Evolutionary conservation across 176 grass and related monocot species (phyloP).

Genomic region (Oryza officinalis): DNA sequence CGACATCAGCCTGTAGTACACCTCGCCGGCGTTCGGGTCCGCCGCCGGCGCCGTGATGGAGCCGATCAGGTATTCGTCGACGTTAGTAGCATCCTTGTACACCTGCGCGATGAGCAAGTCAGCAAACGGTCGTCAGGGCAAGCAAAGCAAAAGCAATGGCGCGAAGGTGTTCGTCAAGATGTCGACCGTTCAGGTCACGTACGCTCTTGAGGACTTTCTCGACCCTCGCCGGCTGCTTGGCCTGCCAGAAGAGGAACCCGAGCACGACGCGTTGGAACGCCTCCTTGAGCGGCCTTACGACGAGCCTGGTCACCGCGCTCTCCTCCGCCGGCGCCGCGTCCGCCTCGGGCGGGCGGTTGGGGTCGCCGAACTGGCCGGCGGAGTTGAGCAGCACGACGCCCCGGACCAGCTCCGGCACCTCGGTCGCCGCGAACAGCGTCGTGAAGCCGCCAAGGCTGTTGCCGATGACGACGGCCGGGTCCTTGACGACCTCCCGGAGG

Average conservation of each 20-base stretch:
- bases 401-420: slow-evolving; percentile 56
- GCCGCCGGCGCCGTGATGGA: slow-evolving; percentile 79
- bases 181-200: neutral
- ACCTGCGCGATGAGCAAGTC: slow-evolving; percentile 45
- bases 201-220: slow-evolving; percentile 95
- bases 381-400: slow-evolving; percentile 91
- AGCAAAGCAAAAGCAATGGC: neutral
- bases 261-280: slow-evolving; percentile 67
- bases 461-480: slow-evolving; percentile 79
- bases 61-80: slow-evolving; percentile 78
- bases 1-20: slow-evolving; percentile 90
- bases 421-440: slow-evolving; percentile 70
- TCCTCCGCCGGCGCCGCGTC: slow-evolving; percentile 25
- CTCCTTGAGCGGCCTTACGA: slow-evolving; percentile 78
- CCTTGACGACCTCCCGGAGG: slow-evolving; percentile 82
- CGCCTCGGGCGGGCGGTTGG: slow-evolving; percentile 42
- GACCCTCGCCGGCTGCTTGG: slow-evolving; percentile 84
- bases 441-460: slow-evolving; percentile 93
- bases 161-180: no score
- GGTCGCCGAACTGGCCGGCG: slow-evolving; percentile 82
- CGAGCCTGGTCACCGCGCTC: slow-evolving; percentile 45
- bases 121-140: neutral
- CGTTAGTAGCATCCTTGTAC: slow-evolving; percentile 71
- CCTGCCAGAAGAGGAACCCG: slow-evolving; percentile 88
- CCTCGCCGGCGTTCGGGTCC: slow-evolving; percentile 91